Evolutionary conservation across 352 stramenopile species (phyloP).

Genomic region (Pythium utonaiense): DNA sequence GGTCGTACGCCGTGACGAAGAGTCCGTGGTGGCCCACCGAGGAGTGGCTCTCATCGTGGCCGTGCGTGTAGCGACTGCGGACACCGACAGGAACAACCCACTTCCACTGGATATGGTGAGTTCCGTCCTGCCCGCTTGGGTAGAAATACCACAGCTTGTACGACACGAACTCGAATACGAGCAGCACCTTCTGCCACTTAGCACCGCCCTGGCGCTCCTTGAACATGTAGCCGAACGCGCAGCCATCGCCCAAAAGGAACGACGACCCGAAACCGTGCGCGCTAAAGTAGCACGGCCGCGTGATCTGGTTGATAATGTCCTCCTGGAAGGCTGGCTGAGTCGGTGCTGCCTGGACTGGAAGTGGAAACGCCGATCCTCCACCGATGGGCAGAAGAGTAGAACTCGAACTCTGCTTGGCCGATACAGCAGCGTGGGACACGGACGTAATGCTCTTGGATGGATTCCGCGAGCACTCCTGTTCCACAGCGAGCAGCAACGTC

Average conservation of each 20-base stretch:
- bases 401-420: background rate
- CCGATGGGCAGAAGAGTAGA: background rate
- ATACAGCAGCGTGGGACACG: constrained; percentile 20
- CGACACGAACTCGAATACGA: constrained; percentile 85
- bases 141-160: constrained; percentile 91
- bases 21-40: constrained; percentile 82
- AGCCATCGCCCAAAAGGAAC: constrained; percentile 79
- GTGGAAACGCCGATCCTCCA: background rate
- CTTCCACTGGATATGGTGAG: constrained; percentile 81
- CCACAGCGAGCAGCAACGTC: constrained; percentile 44
- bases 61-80: constrained; percentile 72
- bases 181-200: constrained; percentile 81
- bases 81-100: constrained; percentile 83
- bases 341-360: constrained; percentile 21
- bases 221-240: constrained; percentile 82
- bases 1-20: constrained; percentile 76
- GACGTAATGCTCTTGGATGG: constrained; percentile 58
- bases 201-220: constrained; percentile 57
- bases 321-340: constrained; percentile 78
- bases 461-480: constrained; percentile 44
- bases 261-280: constrained; percentile 84
- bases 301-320: constrained; percentile 87
- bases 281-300: constrained; percentile 77
- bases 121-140: constrained; percentile 78
- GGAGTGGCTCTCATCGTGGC: constrained; percentile 79